Conservation (phyloP, 495 filamentous ascomycete species). For the Letharia lupina region DNA sequence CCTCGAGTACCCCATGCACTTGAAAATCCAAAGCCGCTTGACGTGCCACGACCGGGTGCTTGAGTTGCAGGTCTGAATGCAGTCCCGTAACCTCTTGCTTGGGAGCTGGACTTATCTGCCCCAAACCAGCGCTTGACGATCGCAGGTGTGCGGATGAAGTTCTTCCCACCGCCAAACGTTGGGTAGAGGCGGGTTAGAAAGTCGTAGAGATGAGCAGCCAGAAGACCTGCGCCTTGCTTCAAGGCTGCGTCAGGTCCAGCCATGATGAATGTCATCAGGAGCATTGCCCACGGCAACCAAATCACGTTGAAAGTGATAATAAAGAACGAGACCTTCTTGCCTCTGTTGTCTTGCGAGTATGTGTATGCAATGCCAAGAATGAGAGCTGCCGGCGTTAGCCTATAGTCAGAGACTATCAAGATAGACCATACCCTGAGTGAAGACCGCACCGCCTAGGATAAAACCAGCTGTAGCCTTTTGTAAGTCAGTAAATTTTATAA, state of each 20-base stretch:
- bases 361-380: conserved; percentile 75
- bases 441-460: conserved; percentile 42
- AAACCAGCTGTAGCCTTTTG: conserved; percentile 43
- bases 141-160: conserved; percentile 58
- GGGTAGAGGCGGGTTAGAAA: conserved; percentile 79
- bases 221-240: conserved; percentile 56
- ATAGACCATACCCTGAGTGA: conserved; percentile 45
- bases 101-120: conserved; percentile 32
- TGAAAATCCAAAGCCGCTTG: conserved; percentile 33
- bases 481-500: conserved; percentile 30
- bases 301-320: conserved; percentile 69
- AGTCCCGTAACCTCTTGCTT: conserved; percentile 51
- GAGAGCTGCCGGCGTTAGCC: conserved; percentile 49
- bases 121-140: conserved; percentile 57
- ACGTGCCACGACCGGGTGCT: conserved; percentile 27
- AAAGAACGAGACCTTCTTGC: conserved; percentile 59
- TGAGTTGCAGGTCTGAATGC: conserved; percentile 34
- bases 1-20: conserved; percentile 58
- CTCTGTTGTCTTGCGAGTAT: conserved; percentile 70
- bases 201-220: conserved; percentile 78
- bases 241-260: conserved; percentile 40
- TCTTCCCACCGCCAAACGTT: conserved; percentile 68
- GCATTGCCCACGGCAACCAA: conserved; percentile 66
- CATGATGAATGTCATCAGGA: conserved; percentile 58
- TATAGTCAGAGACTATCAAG: conserved; percentile 13